Evolutionary conservation across 2,329 filamentous ascomycete species (phyloP), one percentile per base, ranked within the genome.

Genomic region (Colletotrichum incanum): DNA sequence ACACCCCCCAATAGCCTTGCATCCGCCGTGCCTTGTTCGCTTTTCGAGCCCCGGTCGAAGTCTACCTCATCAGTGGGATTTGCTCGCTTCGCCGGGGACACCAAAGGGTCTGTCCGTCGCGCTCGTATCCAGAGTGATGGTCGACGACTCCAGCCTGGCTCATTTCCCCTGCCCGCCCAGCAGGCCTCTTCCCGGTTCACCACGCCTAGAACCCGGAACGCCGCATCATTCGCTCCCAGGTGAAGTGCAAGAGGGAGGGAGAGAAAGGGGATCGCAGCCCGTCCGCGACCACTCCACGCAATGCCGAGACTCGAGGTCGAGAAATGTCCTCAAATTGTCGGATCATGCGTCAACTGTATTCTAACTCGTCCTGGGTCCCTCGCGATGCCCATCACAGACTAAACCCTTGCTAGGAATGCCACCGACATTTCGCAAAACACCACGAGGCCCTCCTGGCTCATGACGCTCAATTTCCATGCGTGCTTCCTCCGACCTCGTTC

Each of bases 101-200:
- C 58, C 50, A 50, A 11, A 56, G 34, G 65, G 68, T 34, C 65
- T 52, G 69, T 60, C 28, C 69, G 59, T 52, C 59, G 28, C 50
- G 34, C 54, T 72, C 69, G 69, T 72, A 72, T 72, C 69, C 69
- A 47, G 65, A 64, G 59, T 69, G 65, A 69, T 23, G 66, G 68
- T 31, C 47, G 39, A 45, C 14, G 43, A 59, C 65, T 58, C 65
- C 65, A 66, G 58, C 31, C 65, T 61, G 23, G 68, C 28, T 47
- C 50, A 69, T 68, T 64, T 72, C 58, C 64, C 65, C 31, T 39
- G 34, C 3, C 66, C 54, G 47, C 18, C n/a, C 20, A 47, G 23
- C 59, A 69, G 39, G 65, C 63, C 50, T 56, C 56, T 61, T 71
- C 55, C 67, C 55, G 28, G 67, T 39, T 45, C 62, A 63, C 58